phyloP scores from a whole-genome alignment of 208 protist genomes.

The Phytomonas francai region DNA sequence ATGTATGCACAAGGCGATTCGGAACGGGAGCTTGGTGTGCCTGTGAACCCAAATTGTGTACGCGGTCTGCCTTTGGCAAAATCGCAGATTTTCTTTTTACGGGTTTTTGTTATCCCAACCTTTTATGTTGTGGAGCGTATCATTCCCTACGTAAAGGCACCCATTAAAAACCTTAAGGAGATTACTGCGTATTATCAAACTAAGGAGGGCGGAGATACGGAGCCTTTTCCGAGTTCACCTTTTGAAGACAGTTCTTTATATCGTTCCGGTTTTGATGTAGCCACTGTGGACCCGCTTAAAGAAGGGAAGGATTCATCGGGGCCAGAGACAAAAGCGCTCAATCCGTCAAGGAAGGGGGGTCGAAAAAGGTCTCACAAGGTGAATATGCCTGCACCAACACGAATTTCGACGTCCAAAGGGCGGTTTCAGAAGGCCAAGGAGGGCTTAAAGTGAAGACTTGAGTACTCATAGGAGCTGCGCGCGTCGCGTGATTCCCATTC shows the following conservation, averaged over 20 bases:
- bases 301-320: no score
- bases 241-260: not conserved
- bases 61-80: conserved; percentile 19
- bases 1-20: conserved; percentile 67
- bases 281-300: no score
- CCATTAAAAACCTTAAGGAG: conserved; percentile 36
- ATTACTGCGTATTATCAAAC: conserved; percentile 43
- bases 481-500: no score
- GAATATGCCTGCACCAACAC: no score
- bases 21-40: conserved; percentile 35
- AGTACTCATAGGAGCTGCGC: no score
- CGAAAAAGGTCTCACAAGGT: no score
- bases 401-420: no score
- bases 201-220: conserved; percentile 8
- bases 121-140: conserved; percentile 63
- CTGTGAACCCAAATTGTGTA: conserved; percentile 37
- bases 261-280: conserved; percentile 6
- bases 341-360: no score
- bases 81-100: conserved; percentile 66
- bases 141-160: conserved; percentile 36
- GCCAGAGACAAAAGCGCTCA: no score
- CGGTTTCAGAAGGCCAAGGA: no score
- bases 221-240: conserved; percentile 19
- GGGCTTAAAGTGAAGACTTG: no score
- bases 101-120: conserved; percentile 58